Evolutionary conservation across 2,329 filamentous ascomycete species (phyloP).

Genomic region (Aaosphaeria pasadenensis): DNA sequence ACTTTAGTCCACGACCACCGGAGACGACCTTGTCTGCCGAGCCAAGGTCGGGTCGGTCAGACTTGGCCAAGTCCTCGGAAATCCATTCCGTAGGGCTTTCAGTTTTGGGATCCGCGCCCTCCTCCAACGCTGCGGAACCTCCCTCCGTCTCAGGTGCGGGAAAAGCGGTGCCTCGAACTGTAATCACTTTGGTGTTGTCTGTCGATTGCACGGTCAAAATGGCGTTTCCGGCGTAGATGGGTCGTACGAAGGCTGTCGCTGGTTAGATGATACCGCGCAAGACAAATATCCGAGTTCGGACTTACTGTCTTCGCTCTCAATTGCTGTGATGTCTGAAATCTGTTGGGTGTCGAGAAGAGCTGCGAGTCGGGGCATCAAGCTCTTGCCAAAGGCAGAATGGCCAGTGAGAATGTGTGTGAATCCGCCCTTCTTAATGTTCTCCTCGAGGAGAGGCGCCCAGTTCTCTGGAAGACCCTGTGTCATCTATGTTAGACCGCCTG

Average conservation of each 20-base stretch:
- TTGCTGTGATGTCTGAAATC: slow-evolving; percentile 83
- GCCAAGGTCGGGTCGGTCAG: slow-evolving; percentile 86
- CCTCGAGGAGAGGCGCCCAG: slow-evolving; percentile 86
- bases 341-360: slow-evolving; percentile 90
- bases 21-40: slow-evolving; percentile 90
- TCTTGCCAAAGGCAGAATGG: slow-evolving; percentile 97
- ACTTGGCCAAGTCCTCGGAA: slow-evolving; percentile 88
- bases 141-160: slow-evolving; percentile 67
- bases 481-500: neutral
- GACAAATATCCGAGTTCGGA: slow-evolving; percentile 4
- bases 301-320: slow-evolving; percentile 82
- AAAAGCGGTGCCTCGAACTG: slow-evolving; percentile 91
- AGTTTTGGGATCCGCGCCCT: slow-evolving; percentile 79
- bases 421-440: slow-evolving; percentile 94
- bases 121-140: slow-evolving; percentile 73
- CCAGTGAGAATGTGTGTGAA: slow-evolving; percentile 90
- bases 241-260: slow-evolving; percentile 73
- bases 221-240: slow-evolving; percentile 96
- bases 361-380: slow-evolving; percentile 83
- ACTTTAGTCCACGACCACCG: slow-evolving; percentile 91
- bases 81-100: slow-evolving; percentile 80
- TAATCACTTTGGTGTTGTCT: slow-evolving; percentile 83
- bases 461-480: slow-evolving; percentile 79
- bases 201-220: slow-evolving; percentile 92
- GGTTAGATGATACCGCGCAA: slow-evolving; percentile 2